Percentiles rank a stretch among this genome's conserved stretches.
These are phyloP conservation scores for Starmerella khaoyaiensis DNA, from an alignment of 805 yeast species.

Conservation along the genomic window DNA sequence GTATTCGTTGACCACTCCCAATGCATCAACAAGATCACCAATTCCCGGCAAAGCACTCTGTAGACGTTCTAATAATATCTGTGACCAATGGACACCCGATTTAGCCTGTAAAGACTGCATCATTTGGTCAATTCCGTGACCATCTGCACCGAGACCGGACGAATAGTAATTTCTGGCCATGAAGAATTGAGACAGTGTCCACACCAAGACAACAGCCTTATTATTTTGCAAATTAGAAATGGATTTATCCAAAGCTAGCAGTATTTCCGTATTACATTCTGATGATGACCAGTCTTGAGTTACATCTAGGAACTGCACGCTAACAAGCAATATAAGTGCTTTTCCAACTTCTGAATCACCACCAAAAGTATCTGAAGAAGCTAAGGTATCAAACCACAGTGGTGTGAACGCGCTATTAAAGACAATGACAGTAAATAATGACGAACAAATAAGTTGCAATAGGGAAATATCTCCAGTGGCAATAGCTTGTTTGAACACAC, in stretches of 20 bases:
- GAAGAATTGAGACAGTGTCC: slow-evolving; percentile 24
- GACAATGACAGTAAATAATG: slow-evolving; percentile 20
- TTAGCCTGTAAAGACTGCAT: slow-evolving; percentile 13
- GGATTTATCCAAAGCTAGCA: too few species aligned
- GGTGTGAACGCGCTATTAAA: slow-evolving; percentile 17
- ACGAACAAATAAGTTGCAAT: slow-evolving; percentile 18
- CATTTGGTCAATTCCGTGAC: slow-evolving; percentile 10
- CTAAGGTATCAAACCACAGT: slow-evolving; percentile 15
- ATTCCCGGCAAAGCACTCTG: slow-evolving; percentile 6
- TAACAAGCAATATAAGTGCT: slow-evolving; percentile 16
- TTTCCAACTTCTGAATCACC: too few species aligned
- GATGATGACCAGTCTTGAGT: slow-evolving; percentile 20
- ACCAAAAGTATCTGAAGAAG: too few species aligned
- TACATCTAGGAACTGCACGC: slow-evolving; percentile 24
- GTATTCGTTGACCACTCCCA: slow-evolving; percentile 6
- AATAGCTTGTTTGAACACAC: slow-evolving; percentile 13
- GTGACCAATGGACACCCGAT: slow-evolving; percentile 18
- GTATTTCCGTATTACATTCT: slow-evolving; percentile 12
- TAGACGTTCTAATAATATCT: slow-evolving; percentile 11
- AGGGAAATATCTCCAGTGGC: slow-evolving; percentile 8
- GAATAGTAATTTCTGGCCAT: slow-evolving; percentile 19
- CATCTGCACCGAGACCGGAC: slow-evolving; percentile 9
- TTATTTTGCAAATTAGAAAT: slow-evolving; percentile 5
- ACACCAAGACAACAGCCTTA: slow-evolving; percentile 19
- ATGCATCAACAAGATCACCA: slow-evolving; percentile 9